Evolutionary conservation across 2,329 filamentous ascomycete species (phyloP).

Genomic region (Cladorrhinum sp.): DNA sequence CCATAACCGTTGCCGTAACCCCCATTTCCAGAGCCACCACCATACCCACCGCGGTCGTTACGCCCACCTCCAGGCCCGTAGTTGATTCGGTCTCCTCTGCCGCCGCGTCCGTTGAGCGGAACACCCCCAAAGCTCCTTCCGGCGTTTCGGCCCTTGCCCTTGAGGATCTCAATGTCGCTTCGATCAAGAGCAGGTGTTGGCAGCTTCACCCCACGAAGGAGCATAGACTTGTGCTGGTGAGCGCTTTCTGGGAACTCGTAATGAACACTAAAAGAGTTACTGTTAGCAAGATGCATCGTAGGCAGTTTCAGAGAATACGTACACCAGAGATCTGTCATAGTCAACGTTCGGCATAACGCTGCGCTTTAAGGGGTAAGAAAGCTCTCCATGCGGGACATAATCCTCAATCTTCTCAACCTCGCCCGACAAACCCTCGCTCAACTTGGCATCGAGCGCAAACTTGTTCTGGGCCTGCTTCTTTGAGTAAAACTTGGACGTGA

Average conservation of each 20-base stretch:
- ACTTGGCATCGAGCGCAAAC: constrained; percentile 69
- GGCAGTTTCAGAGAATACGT: constrained; percentile 36
- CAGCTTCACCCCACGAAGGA: constrained; percentile 78
- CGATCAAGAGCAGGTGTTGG: constrained; percentile 69
- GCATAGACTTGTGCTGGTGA: constrained; percentile 86
- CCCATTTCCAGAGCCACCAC: constrained; percentile 6
- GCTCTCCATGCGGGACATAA: constrained; percentile 78
- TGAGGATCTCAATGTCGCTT: constrained; percentile 71
- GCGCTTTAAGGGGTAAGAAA: constrained; percentile 74
- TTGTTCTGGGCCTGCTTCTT: constrained; percentile 71
- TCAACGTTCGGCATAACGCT: constrained; percentile 73
- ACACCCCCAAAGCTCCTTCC: constrained; percentile 70
- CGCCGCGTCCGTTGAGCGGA: constrained; percentile 40
- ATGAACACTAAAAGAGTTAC: constrained; percentile 62
- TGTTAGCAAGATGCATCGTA: constrained; percentile 29
- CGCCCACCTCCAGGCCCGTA: constrained; percentile 40
- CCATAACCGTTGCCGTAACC: constrained; percentile 23
- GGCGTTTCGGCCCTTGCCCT: constrained; percentile 60
- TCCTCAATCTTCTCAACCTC: constrained; percentile 76
- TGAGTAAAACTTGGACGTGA: constrained; percentile 83
- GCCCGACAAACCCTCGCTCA: constrained; percentile 76
- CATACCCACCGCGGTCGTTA: constrained; percentile 20
- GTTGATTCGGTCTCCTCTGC: constrained; percentile 50
- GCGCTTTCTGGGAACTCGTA: constrained; percentile 76
- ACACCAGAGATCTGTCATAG: constrained; percentile 83